These are phyloP conservation scores for Chenopodium album DNA, from an alignment of 148 eudicot genomes.

Conservation along the genomic window DNA sequence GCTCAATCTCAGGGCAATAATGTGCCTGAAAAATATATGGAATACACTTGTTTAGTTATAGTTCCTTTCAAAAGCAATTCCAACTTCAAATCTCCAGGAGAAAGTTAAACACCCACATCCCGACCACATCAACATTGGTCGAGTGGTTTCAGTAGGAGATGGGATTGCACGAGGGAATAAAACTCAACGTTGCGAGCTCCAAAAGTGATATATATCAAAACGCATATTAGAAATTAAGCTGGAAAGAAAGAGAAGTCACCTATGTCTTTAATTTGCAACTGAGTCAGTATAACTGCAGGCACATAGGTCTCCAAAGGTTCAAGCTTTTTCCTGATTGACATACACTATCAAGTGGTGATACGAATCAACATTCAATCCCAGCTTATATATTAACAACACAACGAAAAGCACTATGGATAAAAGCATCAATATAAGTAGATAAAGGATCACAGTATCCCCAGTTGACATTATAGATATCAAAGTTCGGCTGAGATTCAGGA, in stretches of 20 bases:
- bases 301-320: slow-evolving; percentile 91
- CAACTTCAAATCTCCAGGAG: neutral
- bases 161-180: too few relatives aligned
- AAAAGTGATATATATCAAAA: neutral
- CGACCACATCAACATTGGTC: neutral
- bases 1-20: neutral
- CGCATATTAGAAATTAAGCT: neutral
- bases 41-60: neutral
- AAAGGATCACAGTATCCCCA: neutral
- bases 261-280: slow-evolving; percentile 80
- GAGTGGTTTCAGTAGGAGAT: too few relatives aligned
- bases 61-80: neutral
- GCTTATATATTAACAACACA: slow-evolving; percentile 2
- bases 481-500: neutral
- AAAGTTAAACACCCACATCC: neutral
- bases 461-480: neutral
- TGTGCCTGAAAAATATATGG: neutral
- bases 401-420: neutral
- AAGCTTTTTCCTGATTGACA: slow-evolving; percentile 71
- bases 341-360: slow-evolving; percentile 26
- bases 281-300: slow-evolving; percentile 84
- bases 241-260: slow-evolving; percentile 41
- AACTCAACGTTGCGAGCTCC: too few relatives aligned
- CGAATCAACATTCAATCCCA: slow-evolving; percentile 15
- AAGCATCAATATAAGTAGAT: neutral